A percentile compares a stretch with the other conserved stretches of the same genome.
These are phyloP conservation scores for Zoysia pacifica DNA, from an alignment of 176 grass and related monocot species.

Conservation along the genomic window DNA sequence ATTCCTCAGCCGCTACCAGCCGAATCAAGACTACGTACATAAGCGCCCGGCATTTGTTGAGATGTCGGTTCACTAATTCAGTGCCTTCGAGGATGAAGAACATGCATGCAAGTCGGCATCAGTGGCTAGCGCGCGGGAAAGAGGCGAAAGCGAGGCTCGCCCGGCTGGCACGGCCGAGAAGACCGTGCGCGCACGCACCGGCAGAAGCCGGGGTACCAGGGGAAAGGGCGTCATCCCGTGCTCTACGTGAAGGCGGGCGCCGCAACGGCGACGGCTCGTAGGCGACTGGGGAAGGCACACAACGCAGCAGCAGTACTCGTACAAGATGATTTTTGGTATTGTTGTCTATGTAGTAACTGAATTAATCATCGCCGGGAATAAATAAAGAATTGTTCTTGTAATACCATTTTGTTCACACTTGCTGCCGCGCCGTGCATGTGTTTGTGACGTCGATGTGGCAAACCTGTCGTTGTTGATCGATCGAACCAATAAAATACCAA, in stretches of 20 bases:
- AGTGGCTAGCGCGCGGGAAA: constrained; percentile 1
- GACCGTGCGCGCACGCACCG: neutral
- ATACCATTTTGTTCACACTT: neutral
- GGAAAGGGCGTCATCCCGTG: constrained; percentile 11
- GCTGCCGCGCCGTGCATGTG: neutral
- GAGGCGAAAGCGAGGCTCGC: constrained; percentile 10
- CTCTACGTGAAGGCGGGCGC: neutral
- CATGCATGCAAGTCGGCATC: neutral
- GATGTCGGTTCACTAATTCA: neutral
- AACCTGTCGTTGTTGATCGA: neutral
- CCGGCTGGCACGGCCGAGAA: neutral
- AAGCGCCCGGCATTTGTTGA: neutral
- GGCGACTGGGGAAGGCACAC: constrained; percentile 9
- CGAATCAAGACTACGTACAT: neutral
- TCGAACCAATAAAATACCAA: neutral
- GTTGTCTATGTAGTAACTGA: neutral
- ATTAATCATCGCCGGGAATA: neutral
- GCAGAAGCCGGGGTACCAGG: neutral
- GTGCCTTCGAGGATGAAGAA: neutral
- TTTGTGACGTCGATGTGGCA: neutral
- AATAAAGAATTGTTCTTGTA: neutral
- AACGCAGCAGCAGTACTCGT: neutral
- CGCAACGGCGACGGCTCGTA: neutral
- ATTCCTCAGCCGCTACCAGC: neutral
- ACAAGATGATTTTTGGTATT: too few relatives aligned